A percentile compares a stretch with the other conserved stretches of the same genome.
Evolutionary conservation across 2,329 filamentous ascomycete genomes (phyloP).

Genomic region (Colletotrichum godetiae): DNA sequence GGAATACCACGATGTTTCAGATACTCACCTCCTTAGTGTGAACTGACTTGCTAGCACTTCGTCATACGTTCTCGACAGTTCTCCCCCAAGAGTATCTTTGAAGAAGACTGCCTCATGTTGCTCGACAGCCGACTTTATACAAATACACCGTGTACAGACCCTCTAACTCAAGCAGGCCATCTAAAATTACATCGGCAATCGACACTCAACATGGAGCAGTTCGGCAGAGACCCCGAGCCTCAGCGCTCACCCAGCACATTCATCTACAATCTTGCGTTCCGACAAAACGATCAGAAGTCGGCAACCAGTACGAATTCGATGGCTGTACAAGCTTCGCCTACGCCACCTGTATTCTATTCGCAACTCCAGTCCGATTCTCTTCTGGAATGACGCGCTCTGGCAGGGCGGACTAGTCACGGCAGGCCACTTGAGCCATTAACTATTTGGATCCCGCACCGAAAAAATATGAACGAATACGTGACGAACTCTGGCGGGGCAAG

Average conservation of each 20-base stretch:
- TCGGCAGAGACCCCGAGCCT: background rate
- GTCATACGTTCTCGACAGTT: background rate
- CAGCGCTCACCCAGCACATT: conserved; percentile 21
- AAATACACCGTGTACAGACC: background rate
- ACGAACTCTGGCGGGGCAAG: too few relatives aligned
- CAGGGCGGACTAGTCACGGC: background rate
- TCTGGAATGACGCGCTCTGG: background rate
- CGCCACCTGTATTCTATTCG: background rate
- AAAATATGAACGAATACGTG: background rate
- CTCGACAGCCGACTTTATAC: background rate
- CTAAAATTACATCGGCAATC: background rate
- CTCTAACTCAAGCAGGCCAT: background rate
- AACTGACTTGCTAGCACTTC: too few relatives aligned
- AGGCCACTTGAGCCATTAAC: background rate
- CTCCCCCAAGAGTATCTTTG: background rate
- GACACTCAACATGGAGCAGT: background rate
- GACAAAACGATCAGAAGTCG: background rate
- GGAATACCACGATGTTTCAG: conserved; percentile 25
- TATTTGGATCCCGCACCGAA: background rate
- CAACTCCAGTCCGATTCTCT: background rate
- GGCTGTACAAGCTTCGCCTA: background rate
- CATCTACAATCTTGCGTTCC: conserved; percentile 19
- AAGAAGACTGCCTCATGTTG: background rate
- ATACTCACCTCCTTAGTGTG: background rate
- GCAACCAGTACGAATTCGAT: background rate